Base-by-base conservation (phyloP, 805 yeast species). In the Metschnikowia cerradonensis region DNA sequence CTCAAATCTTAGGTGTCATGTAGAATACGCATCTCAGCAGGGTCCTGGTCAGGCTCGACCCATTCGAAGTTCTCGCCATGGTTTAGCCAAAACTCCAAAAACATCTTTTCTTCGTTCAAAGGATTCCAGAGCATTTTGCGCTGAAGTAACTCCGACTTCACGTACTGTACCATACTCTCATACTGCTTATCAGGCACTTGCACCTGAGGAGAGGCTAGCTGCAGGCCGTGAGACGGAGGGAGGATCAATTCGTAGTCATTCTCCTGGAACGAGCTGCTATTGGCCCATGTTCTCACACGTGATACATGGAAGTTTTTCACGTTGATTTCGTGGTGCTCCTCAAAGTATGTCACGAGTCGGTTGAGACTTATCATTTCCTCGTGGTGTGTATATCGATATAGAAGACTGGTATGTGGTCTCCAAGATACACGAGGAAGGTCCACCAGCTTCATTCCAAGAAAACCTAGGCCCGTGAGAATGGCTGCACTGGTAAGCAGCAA, bases 31-130 rank as follows among this genome's bases (percentile, higher is more conserved):
- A 71, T 59, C 49, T 73, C 77, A 0, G 94, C 95, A 0, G 96
- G 96, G 62, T 89, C 96, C 61, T 86, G 86, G 63, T 88, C 96
- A 0, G 96, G 96, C 62, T 88, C 96, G 11, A 80, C 84, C 96
- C 96, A 88, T 53, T 84, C 88, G 62, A 87, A 88, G 13, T 90
- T 90, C 49, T 85, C 91, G 31, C 96, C 96, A 20, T 67, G 67
- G 39, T 63, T 63, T 15, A 61, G 43, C 75, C 75, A 73, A 42
- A 63, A 72, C 36, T 72, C 74, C 33, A 72, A 50, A 47, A 70
- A 69, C 45, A 63, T 57, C 22, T 63, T 49, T 49, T 73, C 78
- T 49, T 71, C 71, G 3, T 64, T 65, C 22, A 70, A 52, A 35
- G 68, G 68, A 31, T 51, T 47, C 61, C 60, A 58, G 19, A 52